Conservation (phyloP, 345 rosid genomes). For the Erysimum cheiranthoides region DNA sequence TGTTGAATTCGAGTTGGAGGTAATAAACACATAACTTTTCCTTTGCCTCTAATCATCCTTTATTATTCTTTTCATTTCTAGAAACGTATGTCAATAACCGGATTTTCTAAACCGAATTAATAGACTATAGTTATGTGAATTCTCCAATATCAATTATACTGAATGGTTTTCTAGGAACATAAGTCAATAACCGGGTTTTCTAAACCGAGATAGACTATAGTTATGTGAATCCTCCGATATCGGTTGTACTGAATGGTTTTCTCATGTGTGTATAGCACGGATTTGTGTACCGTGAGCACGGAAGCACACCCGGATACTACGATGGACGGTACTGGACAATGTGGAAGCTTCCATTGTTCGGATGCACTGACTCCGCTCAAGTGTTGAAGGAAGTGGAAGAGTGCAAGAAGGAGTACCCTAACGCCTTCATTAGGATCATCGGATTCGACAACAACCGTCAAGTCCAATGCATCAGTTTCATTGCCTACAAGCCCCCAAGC, state of each 20-base stretch:
- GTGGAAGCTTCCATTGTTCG: constrained; percentile 53
- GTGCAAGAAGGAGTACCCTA: constrained; percentile 47
- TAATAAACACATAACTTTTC: not conserved
- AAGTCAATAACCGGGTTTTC: too few species aligned
- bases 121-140: too few species aligned
- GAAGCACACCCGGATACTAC: constrained; percentile 45
- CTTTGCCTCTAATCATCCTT: not conserved
- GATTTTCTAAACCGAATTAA: too few species aligned
- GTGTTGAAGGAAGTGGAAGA: constrained; percentile 50
- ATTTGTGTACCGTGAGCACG: constrained; percentile 52
- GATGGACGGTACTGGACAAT: constrained; percentile 53
- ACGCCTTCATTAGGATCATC: constrained; percentile 47
- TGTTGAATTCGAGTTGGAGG: constrained; percentile 66
- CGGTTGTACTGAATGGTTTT: not conserved
- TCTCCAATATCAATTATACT: too few species aligned
- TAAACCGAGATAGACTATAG: not conserved
- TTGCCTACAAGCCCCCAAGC: constrained; percentile 51
- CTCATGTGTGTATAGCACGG: constrained; percentile 35
- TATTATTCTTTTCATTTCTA: not conserved
- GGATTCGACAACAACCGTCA: constrained; percentile 52
- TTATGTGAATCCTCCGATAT: not conserved
- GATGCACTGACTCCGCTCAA: constrained; percentile 47
- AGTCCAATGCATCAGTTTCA: constrained; percentile 54
- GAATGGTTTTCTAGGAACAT: not conserved
- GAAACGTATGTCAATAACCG: not conserved